Conservation (phyloP, 2,329 filamentous ascomycete genomes). For the Penicillium sp. region DNA sequence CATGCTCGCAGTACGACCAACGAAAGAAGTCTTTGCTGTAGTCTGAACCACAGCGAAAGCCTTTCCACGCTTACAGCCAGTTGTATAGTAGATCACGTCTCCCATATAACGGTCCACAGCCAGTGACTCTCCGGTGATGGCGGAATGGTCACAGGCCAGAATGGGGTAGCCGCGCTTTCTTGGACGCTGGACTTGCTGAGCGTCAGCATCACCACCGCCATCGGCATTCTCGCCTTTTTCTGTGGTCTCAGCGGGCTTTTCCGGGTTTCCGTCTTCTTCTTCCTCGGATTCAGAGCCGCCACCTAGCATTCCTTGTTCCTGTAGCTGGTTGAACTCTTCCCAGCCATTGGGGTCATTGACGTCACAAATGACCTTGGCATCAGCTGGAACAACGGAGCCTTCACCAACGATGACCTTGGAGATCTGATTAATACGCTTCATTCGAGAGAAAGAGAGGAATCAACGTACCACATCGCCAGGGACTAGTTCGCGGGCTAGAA, state of each 20-base stretch:
- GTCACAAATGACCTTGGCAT: slow-evolving; percentile 69
- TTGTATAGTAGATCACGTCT: slow-evolving; percentile 73
- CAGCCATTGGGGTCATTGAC: slow-evolving; percentile 67
- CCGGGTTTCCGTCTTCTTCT: neutral
- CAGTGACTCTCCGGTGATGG: slow-evolving; percentile 76
- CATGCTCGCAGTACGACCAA: slow-evolving; percentile 70
- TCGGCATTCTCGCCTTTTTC: neutral
- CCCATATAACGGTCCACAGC: slow-evolving; percentile 69
- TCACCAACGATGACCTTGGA: slow-evolving; percentile 65
- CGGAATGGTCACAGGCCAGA: slow-evolving; percentile 73
- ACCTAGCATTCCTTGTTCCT: slow-evolving; percentile 60
- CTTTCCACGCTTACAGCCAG: slow-evolving; percentile 77
- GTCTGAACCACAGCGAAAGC: slow-evolving; percentile 67
- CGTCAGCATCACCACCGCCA: neutral
- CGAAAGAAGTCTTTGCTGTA: slow-evolving; percentile 69
- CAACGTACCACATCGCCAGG: slow-evolving; percentile 69
- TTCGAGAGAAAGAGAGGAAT: neutral
- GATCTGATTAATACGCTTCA: slow-evolving; percentile 15
- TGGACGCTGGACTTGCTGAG: slow-evolving; percentile 9
- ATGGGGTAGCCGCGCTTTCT: slow-evolving; percentile 59
- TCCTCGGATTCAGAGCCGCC: slow-evolving; percentile 48
- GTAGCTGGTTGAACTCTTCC: slow-evolving; percentile 63
- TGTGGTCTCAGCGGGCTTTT: neutral
- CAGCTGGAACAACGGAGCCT: slow-evolving; percentile 67
- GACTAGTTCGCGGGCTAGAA: slow-evolving; percentile 69